Conservation (phyloP, 129 eudicot species). For the Tagetes erecta region DNA sequence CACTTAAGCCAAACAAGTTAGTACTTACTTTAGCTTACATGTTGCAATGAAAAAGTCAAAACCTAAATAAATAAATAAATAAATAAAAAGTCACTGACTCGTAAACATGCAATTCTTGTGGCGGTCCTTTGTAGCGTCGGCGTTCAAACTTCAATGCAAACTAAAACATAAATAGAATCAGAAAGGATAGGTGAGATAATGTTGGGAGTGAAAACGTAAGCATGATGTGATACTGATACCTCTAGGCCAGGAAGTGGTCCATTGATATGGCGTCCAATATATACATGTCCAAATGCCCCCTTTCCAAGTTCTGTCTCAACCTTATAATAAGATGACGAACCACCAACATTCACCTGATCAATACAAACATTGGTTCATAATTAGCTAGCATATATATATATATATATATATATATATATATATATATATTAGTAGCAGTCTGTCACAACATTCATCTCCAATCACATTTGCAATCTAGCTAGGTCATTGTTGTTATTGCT, state of each 20-base stretch:
- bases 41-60: neutral
- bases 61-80: neutral
- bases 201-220: too few relatives aligned
- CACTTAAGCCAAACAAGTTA: slow-evolving; percentile 29
- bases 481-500: too few relatives aligned
- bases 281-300: slow-evolving; percentile 94
- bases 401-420: too few relatives aligned
- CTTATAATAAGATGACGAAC: slow-evolving; percentile 58
- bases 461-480: too few relatives aligned
- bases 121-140: slow-evolving; percentile 91
- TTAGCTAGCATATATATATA: neutral
- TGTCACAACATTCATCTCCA: too few relatives aligned
- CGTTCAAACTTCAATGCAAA: slow-evolving; percentile 89
- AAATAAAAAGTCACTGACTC: slow-evolving; percentile 38
- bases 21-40: neutral
- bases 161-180: slow-evolving; percentile 24
- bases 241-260: slow-evolving; percentile 65
- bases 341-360: slow-evolving; percentile 73
- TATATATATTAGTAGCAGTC: too few relatives aligned
- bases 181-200: too few relatives aligned
- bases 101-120: slow-evolving; percentile 92
- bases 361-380: slow-evolving; percentile 14
- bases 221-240: slow-evolving; percentile 38
- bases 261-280: slow-evolving; percentile 73
- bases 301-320: slow-evolving; percentile 79